Base-by-base conservation (phyloP, 140 eudicot species). In the Bidens hawaiensis region DNA sequence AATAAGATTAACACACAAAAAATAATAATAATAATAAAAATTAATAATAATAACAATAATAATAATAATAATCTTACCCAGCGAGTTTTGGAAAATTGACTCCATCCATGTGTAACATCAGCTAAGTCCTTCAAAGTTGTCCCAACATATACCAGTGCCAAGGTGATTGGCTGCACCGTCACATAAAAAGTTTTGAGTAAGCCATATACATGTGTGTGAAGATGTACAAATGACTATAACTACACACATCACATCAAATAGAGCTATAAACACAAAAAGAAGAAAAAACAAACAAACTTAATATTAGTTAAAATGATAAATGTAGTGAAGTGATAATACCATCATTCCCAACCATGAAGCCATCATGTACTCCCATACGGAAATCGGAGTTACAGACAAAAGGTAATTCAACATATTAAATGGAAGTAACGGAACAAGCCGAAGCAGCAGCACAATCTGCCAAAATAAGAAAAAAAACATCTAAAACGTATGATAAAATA, bases 311-410 rank as follows among this genome's bases (percentile, higher is more conserved):
- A 30, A 21, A 30, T 1, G 48, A 14, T 42, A 22, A 30, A n/a
- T 33, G n/a, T 28, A 30, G 61, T 69, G 30, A 48, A 59, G 62
- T 48, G 54, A 49, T 24, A 8, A 55, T 85, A 89, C 97, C 97
- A 85, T 79, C 97, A 89, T 89, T 59, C 97, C 97, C 73, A 89
- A 75, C 97, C 97, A 89, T 52, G 97, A 78, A 63, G 97, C 89
- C 76, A 83, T 64, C 81, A 81, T 69, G 70, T 89, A 89, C 71
- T 89, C 85, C 74, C 79, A 48, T 27, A 78, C 14, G 12, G 97
- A 71, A 53, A 89, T 77, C 3, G 97, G 93, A 52, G 97, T 89
- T 33, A 89, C 95, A 0, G 97, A 85, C 60, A 89, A 75, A 64
- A 89, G 95, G 78, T 89, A 89, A 77, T 89, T 89, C 85, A 89